Evolutionary conservation across 768 basidiomycete genomes (phyloP), one percentile per base, ranked within the genome.

Genomic region (Russula sp.): DNA sequence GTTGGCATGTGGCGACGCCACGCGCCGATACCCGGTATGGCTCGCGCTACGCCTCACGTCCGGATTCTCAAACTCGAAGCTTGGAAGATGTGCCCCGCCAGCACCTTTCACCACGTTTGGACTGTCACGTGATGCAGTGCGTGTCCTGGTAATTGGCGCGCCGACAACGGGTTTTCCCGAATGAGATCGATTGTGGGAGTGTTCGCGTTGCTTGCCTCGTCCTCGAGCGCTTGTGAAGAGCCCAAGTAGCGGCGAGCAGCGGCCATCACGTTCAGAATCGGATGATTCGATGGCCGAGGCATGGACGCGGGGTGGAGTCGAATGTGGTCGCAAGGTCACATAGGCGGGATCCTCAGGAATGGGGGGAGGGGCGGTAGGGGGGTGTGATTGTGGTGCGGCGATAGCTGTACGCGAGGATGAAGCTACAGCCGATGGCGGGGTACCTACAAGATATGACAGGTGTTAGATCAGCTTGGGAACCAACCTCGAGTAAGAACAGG

Each of bases 231-330:
- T 61, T 18, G 71, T 65, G 32, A 69, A 68, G 18, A 73, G 61
- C 6, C 72, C 71, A 52, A 74, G 70, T 6, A 75, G 59, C 9
- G 74, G 74, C n/a, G 74, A 75, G 62, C 74, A 75, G 44, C 74
- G 66, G 16, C 73, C 74, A 37, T 66, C 69, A 62, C 68, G 68
- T 60, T 72, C 68, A 42, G 59, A 45, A 57, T 65, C 61, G 51
- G 66, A 51, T 34, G 59, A 58, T 56, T 63, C 53, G 34, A 27
- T n/a, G 64, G 61, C 27, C 57, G 45, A 59, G 37, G 35, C 60
- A 57, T 55, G 65, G 58, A 40, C 64, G 51, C n/a, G 66, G 61
- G 40, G 70, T 56, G 50, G 72, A 20, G 65, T 67, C 34, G 59
- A 71, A 57, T 50, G 66, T 42, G 66, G 57, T 9, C 65, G 66